Evolutionary conservation across 257 asterid species (phyloP).

Genomic region (Solanum okadae): DNA sequence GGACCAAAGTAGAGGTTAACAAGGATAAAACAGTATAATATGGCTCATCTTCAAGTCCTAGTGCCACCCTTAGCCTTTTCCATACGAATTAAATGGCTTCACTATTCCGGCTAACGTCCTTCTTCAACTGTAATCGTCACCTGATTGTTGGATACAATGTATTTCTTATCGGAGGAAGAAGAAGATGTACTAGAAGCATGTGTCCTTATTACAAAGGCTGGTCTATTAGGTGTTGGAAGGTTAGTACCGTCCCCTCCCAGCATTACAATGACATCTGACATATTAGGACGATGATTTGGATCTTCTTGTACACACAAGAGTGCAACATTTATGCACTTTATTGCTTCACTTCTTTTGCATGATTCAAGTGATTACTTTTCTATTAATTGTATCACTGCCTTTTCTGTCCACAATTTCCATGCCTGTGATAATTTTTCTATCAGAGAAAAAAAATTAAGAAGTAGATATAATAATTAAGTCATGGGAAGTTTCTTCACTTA

Average conservation of each 20-base stretch:
- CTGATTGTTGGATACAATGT: neutral
- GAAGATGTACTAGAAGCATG: neutral
- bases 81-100: no score
- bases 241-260: neutral
- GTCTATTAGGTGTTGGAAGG: conserved; percentile 9
- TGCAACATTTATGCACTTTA: conserved; percentile 9
- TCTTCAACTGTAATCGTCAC: neutral
- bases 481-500: conserved; percentile 1
- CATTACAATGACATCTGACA: conserved; percentile 12
- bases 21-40: no score
- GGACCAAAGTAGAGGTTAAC: no score
- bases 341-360: neutral
- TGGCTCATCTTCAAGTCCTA: no score
- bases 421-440: neutral
- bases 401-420: conserved; percentile 18
- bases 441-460: neutral
- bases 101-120: neutral
- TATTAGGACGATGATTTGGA: conserved; percentile 14
- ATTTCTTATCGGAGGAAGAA: neutral
- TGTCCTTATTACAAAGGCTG: neutral
- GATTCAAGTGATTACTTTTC: neutral
- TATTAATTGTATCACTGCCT: neutral
- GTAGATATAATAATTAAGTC: neutral
- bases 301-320: conserved; percentile 20
- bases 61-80: no score